A percentile compares a stretch with the other conserved stretches of the same genome.
phyloP scores from a whole-genome alignment of 768 basidiomycete genomes.

The Melanogaster broomeanus region DNA sequence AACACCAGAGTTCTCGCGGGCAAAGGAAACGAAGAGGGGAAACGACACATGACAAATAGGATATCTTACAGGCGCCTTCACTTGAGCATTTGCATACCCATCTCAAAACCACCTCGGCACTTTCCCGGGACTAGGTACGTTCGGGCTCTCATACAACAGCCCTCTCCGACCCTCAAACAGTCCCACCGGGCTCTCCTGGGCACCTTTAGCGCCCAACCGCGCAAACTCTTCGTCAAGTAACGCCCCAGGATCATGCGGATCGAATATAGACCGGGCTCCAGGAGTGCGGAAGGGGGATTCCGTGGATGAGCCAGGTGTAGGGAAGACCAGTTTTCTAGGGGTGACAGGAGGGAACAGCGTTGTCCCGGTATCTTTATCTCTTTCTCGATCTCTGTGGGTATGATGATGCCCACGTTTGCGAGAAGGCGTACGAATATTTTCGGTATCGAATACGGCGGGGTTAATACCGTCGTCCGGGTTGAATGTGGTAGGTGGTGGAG shows the following conservation, averaged over 20 bases:
- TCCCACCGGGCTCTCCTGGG: slow-evolving; percentile 65
- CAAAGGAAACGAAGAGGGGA: no score
- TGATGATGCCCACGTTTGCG: slow-evolving; percentile 39
- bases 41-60: no score
- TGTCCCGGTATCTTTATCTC: slow-evolving; percentile 21
- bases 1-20: not conserved
- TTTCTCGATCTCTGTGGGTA: slow-evolving; percentile 6
- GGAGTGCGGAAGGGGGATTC: slow-evolving; percentile 54
- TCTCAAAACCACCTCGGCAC: slow-evolving; percentile 53
- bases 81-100: not conserved
- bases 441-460: slow-evolving; percentile 37
- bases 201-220: slow-evolving; percentile 43
- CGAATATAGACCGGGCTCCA: slow-evolving; percentile 48
- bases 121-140: slow-evolving; percentile 54
- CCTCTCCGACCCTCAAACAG: slow-evolving; percentile 61
- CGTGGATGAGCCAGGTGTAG: slow-evolving; percentile 21
- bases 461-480: slow-evolving; percentile 34
- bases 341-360: slow-evolving; percentile 40
- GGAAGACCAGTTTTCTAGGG: slow-evolving; percentile 44
- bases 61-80: not conserved
- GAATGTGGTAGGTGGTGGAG: slow-evolving; percentile 46
- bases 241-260: slow-evolving; percentile 70
- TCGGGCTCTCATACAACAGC: slow-evolving; percentile 77
- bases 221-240: slow-evolving; percentile 75
- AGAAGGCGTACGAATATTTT: slow-evolving; percentile 46